Evolutionary conservation across 1,284 basidiomycete species (phyloP), one percentile per base, ranked within the genome.

Genomic region (Sanguinoderma infundibulare): DNA sequence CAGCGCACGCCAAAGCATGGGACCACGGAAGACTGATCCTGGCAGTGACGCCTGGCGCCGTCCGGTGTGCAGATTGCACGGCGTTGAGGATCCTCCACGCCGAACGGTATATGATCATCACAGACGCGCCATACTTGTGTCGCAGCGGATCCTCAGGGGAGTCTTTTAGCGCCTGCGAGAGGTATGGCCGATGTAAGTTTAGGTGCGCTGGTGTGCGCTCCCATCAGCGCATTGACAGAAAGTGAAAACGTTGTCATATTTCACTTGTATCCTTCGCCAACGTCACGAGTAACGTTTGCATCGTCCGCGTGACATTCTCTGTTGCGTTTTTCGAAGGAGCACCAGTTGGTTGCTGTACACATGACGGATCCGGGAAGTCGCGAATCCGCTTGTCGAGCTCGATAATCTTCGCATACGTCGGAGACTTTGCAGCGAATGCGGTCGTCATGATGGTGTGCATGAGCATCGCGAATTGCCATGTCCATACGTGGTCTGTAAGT

Each of bases 71-170:
- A n/a, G 78, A 70, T 17, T 75, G 74, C 49, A 87, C 73, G 0
- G 78, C 78, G 44, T 82, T 78, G 44, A 87, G 82, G 24, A 90
- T 68, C 20, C 88, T 76, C 83, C 86, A 90, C 8, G 87, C 84
- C 9, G 87, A 88, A 3, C 87, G 85, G 73, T 88, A 91, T n/a
- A 84, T 82, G 0, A 89, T 84, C 72, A 89, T 81, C 1, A 91
- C 85, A 0, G 90, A 91, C 0, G 86, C 83, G 0, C 83, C 80
- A 68, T 85, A 91, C 68, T 79, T 81, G 69, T 91, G 88, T 57
- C 79, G 78, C 49, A 87, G 73, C 6, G 85, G 76, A 60, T 90
- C 84, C 5, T 76, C 67, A 0, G 86, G 83, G 42, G 77, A 76
- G 42, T 90, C 87, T 51, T 83, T 81, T 17, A 92, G 72, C 0